Percentiles rank a stretch among this genome's conserved stretches.
phyloP scores from a whole-genome alignment of 2,329 filamentous ascomycete genomes.

The Penicillium sp. region DNA sequence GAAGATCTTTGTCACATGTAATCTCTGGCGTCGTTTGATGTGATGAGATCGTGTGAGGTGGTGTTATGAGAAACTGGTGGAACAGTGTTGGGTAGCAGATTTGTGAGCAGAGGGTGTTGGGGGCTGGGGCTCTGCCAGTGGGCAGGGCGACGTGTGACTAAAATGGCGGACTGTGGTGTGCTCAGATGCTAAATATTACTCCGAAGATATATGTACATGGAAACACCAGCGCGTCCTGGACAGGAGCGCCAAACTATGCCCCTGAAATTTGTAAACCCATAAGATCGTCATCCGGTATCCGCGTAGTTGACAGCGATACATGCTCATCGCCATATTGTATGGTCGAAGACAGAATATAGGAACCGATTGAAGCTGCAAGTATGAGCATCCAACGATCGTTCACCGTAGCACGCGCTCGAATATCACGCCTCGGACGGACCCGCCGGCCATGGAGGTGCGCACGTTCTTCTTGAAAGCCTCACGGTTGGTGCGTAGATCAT shows the following conservation, averaged over 20 bases:
- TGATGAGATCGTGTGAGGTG: too few species aligned
- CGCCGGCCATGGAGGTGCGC: conserved; percentile 75
- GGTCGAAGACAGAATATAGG: background rate
- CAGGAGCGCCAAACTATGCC: background rate
- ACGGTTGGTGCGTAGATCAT: conserved; percentile 79
- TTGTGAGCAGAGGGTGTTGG: too few species aligned
- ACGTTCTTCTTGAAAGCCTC: conserved; percentile 93
- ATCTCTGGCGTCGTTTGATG: too few species aligned
- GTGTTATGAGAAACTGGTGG: too few species aligned
- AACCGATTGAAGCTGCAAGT: background rate
- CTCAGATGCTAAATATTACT: conserved; percentile 39
- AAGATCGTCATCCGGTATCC: conserved; percentile 15
- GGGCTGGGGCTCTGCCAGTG: too few species aligned
- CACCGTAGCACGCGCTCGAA: conserved; percentile 79
- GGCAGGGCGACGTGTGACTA: too few species aligned
- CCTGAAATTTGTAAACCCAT: conserved; percentile 14
- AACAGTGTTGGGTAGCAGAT: too few species aligned
- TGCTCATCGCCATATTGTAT: background rate
- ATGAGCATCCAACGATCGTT: background rate
- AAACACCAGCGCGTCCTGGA: conserved; percentile 15
- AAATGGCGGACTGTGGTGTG: too few species aligned
- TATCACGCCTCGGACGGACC: conserved; percentile 63
- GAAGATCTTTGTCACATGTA: too few species aligned
- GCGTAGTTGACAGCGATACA: background rate
- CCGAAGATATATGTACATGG: conserved; percentile 26